Conservation (phyloP, 2,329 filamentous ascomycete genomes). For the Trichophyton simii region DNA sequence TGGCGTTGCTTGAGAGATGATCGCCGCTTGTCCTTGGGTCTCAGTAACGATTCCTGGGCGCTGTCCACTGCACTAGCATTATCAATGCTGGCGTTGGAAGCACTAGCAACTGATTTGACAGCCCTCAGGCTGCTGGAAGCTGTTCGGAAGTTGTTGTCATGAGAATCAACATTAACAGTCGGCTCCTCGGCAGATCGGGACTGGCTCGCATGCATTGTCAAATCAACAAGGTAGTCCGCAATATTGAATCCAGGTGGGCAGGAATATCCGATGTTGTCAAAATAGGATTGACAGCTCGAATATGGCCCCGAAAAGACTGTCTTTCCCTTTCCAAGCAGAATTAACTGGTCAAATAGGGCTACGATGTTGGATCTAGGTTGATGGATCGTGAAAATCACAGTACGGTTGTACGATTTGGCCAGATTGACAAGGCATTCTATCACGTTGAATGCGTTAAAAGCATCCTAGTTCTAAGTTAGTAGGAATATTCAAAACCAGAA, state of each 20-base stretch:
- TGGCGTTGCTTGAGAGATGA: slow-evolving; percentile 76
- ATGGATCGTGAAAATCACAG: slow-evolving; percentile 96
- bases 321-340: slow-evolving; percentile 76
- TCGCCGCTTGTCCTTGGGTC: slow-evolving; percentile 57
- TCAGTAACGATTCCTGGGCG: slow-evolving; percentile 47
- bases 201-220: slow-evolving; percentile 86
- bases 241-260: slow-evolving; percentile 98
- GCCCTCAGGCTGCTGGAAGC: slow-evolving; percentile 77
- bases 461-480: slow-evolving; percentile 42
- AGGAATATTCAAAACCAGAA: slow-evolving; percentile 52
- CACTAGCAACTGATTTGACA: slow-evolving; percentile 80
- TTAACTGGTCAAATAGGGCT: slow-evolving; percentile 85
- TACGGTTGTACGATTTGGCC: slow-evolving; percentile 92
- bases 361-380: slow-evolving; percentile 97
- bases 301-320: slow-evolving; percentile 93
- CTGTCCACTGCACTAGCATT: slow-evolving; percentile 47
- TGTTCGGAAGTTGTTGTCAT: slow-evolving; percentile 48
- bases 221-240: slow-evolving; percentile 90
- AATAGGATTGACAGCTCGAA: slow-evolving; percentile 76
- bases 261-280: slow-evolving; percentile 78
- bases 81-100: slow-evolving; percentile 61
- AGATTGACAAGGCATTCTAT: slow-evolving; percentile 89
- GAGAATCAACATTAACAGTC: slow-evolving; percentile 48
- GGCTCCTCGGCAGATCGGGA: slow-evolving; percentile 45
- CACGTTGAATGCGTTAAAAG: slow-evolving; percentile 96